phyloP scores from a whole-genome alignment of 129 eudicot genomes.

The Flaveria trinervia region DNA sequence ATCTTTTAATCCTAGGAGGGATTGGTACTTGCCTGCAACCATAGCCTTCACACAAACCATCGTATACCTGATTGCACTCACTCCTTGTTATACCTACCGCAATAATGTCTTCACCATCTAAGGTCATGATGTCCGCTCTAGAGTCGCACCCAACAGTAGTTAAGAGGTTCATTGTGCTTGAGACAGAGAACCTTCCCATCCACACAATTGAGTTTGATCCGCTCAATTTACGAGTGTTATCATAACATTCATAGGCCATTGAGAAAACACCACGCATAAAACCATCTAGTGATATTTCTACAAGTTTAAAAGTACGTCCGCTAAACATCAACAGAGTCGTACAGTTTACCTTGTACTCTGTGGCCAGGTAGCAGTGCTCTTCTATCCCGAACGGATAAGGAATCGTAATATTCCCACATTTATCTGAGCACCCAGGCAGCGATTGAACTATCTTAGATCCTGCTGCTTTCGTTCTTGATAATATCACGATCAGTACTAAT shows the following conservation, averaged over 20 bases:
- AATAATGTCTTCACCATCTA: neutral
- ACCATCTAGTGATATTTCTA: conserved; percentile 22
- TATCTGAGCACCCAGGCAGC: neutral
- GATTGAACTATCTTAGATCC: neutral
- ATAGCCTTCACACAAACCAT: conserved; percentile 25
- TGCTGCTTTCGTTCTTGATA: neutral
- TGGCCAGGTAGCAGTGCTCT: neutral
- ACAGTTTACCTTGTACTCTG: neutral
- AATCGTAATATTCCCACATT: neutral
- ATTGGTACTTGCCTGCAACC: conserved; percentile 36
- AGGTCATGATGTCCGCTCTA: conserved; percentile 21
- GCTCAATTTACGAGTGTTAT: neutral
- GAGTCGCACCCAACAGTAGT: conserved; percentile 39
- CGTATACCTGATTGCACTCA: neutral
- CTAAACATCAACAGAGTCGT: neutral
- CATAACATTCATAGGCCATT: conserved; percentile 19
- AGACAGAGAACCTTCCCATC: conserved; percentile 13
- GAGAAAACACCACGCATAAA: conserved; percentile 15
- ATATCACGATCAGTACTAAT: neutral
- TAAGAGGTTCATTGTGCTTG: conserved; percentile 25
- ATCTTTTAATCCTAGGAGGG: neutral
- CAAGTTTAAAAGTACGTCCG: neutral
- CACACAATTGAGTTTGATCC: neutral
- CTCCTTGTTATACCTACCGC: conserved; percentile 22
- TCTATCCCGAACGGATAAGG: neutral